Base-by-base conservation (phyloP, 129 eudicot genomes). In the Kitagawia praeruptora region DNA sequence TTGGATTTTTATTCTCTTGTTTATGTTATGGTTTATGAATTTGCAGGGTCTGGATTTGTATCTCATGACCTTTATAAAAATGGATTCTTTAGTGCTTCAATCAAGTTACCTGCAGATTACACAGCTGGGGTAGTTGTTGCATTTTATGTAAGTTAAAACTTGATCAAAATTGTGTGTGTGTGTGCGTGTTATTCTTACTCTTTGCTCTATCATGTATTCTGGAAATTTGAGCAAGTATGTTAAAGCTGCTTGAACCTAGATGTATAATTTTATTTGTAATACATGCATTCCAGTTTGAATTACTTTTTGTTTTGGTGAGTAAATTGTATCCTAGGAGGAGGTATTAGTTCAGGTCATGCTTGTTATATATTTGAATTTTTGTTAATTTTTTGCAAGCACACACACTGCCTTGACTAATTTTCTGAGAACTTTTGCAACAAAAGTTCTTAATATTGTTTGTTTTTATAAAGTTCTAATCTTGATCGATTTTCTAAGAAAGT, bases 111-210 rank as follows among this genome's bases (percentile, higher is more conserved):
- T n/a, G 73, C 72, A 28, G 81, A 73, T 80, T 85, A 81, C 73
- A 81, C 85, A 0, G 85, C 88, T 27, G 88, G 88, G 28, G 80
- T 85, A 5, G 88, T 85, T 13, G 85, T 85, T 44, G 81, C 88
- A 11, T 85, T 85, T 73, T 85, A 85, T 80, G 84, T 81, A 61
- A 63, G 83, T 78, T 8, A 28, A 18, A 8, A 8, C 79, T 70
- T 0, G 12, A 28, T 28, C 3, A 12, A 11, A 1, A 27, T 31
- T 27, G 9, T 5, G 13, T 1, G 34, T n/a, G 41, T 31, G 39
- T 12, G 41, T 64, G 10, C 31, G 21, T 67, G 3, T 31, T 31
- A 34, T 67, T 13, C 73, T 67, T 67, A 67, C 8, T 34, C 37
- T 34, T 34, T 34, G 37, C 37, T 34, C 37, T 34, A 34, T 34